Conservation (phyloP, 1,139 yeast genomes). For the Pichia cactophila region DNA sequence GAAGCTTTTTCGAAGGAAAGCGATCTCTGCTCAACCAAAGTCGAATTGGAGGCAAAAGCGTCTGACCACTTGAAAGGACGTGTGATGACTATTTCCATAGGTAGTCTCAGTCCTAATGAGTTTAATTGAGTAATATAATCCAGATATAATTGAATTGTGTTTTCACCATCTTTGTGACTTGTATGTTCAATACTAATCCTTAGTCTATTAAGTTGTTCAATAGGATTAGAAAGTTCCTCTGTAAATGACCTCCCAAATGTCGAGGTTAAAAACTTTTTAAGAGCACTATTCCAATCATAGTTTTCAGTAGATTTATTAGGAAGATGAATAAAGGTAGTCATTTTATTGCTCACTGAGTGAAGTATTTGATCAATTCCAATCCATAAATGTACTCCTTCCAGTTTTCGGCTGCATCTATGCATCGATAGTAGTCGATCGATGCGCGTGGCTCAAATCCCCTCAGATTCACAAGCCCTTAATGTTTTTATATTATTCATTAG, state of each 20-base stretch:
- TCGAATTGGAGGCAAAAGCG: slow-evolving; percentile 46
- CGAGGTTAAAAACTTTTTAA: slow-evolving; percentile 50
- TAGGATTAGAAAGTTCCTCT: slow-evolving; percentile 51
- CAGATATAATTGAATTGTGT: slow-evolving; percentile 43
- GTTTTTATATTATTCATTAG: too few species aligned
- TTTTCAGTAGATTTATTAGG: slow-evolving; percentile 51
- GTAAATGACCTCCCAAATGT: slow-evolving; percentile 48
- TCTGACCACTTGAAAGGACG: slow-evolving; percentile 76
- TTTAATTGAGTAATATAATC: slow-evolving; percentile 80
- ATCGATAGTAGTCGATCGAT: too few species aligned
- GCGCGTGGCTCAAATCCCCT: too few species aligned
- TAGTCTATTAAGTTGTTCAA: slow-evolving; percentile 47
- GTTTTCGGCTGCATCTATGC: too few species aligned
- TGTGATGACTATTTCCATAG: slow-evolving; percentile 33
- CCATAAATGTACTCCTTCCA: too few species aligned
- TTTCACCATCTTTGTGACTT: slow-evolving; percentile 35
- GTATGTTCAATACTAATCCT: slow-evolving; percentile 59
- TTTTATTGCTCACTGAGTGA: background rate
- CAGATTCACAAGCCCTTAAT: too few species aligned
- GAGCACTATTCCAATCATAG: slow-evolving; percentile 60
- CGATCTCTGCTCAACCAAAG: slow-evolving; percentile 50
- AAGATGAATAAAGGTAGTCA: slow-evolving; percentile 29
- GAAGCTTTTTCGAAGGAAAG: slow-evolving; percentile 89
- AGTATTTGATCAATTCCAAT: too few species aligned
- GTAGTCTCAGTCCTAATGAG: slow-evolving; percentile 67